Base-by-base conservation (phyloP, 2,329 filamentous ascomycete genomes). In the Colletotrichum spaethianum region DNA sequence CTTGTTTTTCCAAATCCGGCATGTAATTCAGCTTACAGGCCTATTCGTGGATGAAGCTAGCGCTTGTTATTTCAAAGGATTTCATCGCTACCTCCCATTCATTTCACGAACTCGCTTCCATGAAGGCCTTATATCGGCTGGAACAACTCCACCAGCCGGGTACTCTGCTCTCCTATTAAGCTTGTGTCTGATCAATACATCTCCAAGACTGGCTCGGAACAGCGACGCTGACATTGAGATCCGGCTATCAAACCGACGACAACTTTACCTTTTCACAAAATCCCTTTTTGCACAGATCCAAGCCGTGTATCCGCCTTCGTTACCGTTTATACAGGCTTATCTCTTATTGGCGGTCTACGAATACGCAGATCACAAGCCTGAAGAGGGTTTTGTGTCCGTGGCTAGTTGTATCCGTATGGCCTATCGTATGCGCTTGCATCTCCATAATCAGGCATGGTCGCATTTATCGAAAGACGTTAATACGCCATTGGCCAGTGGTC, bases 91-190 rank as follows among this genome's bases (percentile, higher is more conserved):
- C 36, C 55, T 80, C 0, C 79, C 78, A 33, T 74, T 81, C 36
- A 73, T 81, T 56, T 80, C 78, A 2, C 75, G 75, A 7, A 57
- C 65, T n/a, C 76, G 74, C 23, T 79, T 81, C 63, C 74, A 79
- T 26, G 64, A 74, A 14, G 73, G 61, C 4, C 70, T 81, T 7
- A 63, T 77, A 20, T 57, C 74, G 8, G 63, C 74, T 20, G 73
- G 73, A 2, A 52, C 70, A 8, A 52, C 62, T 1, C 76, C 76
- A 9, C 6, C 44, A 14, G 46, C 33, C 23, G 61, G 46, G 18
- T 31, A 38, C 9, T 63, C 61, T 9, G 36, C 46, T 20, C 46
- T 63, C 16, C 4, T 53, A 8, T 31, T 63, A 7, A 53, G n/a
- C 20, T n/a, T 63, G 1, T 63, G 26, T 44, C 31, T 63, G 31